These are phyloP conservation scores for Hortaea werneckii DNA, from an alignment of 2,329 filamentous ascomycete species.

Conservation along the genomic window DNA sequence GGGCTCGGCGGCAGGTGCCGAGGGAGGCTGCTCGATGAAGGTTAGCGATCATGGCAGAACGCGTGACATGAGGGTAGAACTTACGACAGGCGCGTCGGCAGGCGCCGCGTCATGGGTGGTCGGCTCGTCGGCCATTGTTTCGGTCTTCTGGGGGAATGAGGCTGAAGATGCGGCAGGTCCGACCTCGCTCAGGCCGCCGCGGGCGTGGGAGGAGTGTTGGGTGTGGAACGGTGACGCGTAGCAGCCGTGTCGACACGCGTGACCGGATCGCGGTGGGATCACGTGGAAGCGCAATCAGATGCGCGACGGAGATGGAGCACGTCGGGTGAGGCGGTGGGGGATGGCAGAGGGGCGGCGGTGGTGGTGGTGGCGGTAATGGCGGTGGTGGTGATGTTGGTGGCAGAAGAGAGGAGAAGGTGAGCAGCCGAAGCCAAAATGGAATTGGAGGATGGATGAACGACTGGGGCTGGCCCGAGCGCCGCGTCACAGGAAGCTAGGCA, in stretches of 20 bases:
- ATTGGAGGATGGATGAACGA: not conserved
- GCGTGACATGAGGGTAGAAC: slow-evolving; percentile 7
- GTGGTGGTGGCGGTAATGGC: too few species aligned
- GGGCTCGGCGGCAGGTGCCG: slow-evolving; percentile 6
- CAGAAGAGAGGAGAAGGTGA: slow-evolving; percentile 8
- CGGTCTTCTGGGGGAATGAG: not conserved
- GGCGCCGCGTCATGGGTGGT: slow-evolving; percentile 11
- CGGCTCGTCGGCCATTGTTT: slow-evolving; percentile 23
- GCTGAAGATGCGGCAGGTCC: not conserved
- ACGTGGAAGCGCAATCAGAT: not conserved
- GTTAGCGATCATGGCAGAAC: slow-evolving; percentile 11
- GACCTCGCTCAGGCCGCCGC: not conserved
- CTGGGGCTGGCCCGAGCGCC: not conserved
- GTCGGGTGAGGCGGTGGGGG: too few species aligned
- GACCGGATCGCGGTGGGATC: too few species aligned
- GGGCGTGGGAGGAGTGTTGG: not conserved
- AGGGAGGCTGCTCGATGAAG: slow-evolving; percentile 9
- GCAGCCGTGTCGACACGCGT: not conserved
- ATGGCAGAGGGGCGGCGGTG: too few species aligned
- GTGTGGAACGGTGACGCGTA: not conserved
- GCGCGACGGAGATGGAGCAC: not conserved
- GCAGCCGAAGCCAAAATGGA: not conserved
- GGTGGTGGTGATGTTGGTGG: slow-evolving; percentile 13
- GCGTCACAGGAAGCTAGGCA: not conserved
- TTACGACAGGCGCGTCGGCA: slow-evolving; percentile 20